These are phyloP conservation scores for Erythrobasidium hasegawianum DNA, from an alignment of 1,284 basidiomycete genomes.

Conservation along the genomic window DNA sequence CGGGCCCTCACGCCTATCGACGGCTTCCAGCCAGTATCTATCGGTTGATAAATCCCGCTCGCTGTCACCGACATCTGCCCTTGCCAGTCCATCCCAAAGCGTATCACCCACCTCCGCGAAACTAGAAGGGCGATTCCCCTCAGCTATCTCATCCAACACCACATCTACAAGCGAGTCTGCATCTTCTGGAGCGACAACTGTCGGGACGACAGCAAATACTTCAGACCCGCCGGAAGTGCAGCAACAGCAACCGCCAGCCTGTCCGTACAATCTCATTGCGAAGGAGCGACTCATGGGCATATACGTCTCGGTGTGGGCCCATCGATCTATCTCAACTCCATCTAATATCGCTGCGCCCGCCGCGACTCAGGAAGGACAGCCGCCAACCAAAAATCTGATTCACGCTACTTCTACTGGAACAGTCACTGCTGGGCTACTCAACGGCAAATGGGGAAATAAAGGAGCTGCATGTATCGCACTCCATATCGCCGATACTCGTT, in stretches of 20 bases:
- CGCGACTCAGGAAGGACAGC: conserved; percentile 47
- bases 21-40: neutral
- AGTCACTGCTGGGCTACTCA: conserved; percentile 79
- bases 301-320: conserved; percentile 54
- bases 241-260: neutral
- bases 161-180: conserved; percentile 30
- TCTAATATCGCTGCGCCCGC: conserved; percentile 48
- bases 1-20: neutral
- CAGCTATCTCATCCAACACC: conserved; percentile 14
- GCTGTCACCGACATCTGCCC: neutral
- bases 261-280: conserved; percentile 70
- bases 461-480: conserved; percentile 78
- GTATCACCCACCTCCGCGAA: neutral
- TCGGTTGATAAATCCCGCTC: neutral
- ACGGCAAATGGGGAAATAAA: conserved; percentile 61
- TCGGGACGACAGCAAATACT: neutral
- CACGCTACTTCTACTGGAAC: conserved; percentile 55
- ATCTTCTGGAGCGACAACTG: conserved; percentile 17
- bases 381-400: conserved; percentile 50
- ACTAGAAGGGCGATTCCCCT: neutral
- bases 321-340: neutral
- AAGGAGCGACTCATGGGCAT: conserved; percentile 87
- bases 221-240: neutral
- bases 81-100: neutral
- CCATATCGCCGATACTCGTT: conserved; percentile 65